These are phyloP conservation scores for Letharia lupina DNA, from an alignment of 495 filamentous ascomycete species.

Conservation along the genomic window DNA sequence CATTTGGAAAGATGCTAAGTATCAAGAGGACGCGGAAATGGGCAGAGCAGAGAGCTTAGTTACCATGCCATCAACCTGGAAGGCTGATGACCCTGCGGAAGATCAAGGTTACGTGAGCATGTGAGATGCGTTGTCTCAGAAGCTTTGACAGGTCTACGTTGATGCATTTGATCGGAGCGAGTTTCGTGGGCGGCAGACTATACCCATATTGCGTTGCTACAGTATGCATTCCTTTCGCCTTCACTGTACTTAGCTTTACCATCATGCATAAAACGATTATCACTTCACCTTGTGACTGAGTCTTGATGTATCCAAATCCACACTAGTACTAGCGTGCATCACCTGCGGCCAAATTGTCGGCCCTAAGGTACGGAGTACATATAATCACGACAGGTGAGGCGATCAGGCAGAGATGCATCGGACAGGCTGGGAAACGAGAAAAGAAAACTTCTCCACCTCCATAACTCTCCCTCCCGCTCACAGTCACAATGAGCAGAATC, in stretches of 20 bases:
- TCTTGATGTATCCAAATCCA: neutral
- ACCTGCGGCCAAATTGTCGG: neutral
- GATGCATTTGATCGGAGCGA: neutral
- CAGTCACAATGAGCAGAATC: constrained; percentile 20
- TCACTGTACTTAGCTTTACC: neutral
- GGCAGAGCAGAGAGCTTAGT: constrained; percentile 31
- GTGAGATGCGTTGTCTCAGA: constrained; percentile 34
- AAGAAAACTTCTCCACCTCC: neutral
- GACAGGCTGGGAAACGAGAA: neutral
- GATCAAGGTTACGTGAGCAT: constrained; percentile 24
- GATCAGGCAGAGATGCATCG: neutral
- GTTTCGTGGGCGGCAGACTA: constrained; percentile 3
- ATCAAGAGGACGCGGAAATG: constrained; percentile 41
- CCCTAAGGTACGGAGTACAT: no score
- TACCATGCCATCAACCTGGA: constrained; percentile 23
- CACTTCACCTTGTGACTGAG: no score
- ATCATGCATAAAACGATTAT: neutral
- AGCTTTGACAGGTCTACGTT: constrained; percentile 31
- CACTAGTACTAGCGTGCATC: neutral
- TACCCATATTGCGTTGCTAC: constrained; percentile 3
- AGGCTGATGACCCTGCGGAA: constrained; percentile 20
- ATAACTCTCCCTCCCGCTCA: neutral
- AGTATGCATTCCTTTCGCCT: neutral
- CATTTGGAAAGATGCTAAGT: constrained; percentile 63
- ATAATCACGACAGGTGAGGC: neutral